Evolutionary conservation across 1,139 yeast species (phyloP).

Genomic region (Taphrina betulina): DNA sequence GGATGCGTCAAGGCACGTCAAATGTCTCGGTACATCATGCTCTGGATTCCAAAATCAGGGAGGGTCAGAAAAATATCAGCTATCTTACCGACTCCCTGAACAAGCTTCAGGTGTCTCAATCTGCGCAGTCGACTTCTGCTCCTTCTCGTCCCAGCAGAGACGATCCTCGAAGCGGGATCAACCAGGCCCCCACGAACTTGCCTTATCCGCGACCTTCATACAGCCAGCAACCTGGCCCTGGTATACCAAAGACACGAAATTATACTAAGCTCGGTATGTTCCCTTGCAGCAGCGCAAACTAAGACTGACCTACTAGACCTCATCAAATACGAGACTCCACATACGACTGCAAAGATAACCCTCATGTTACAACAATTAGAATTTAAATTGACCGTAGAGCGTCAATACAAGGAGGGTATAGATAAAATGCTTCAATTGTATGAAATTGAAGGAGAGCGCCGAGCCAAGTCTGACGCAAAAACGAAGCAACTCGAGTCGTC

Average conservation of each 20-base stretch:
- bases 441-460: constrained; percentile 85
- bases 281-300: background rate
- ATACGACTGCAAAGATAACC: constrained; percentile 91
- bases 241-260: constrained; percentile 31
- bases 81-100: constrained; percentile 76
- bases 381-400: constrained; percentile 88
- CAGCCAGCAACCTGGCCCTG: constrained; percentile 15
- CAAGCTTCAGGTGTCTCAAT: constrained; percentile 50
- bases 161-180: too few relatives aligned
- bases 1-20: constrained; percentile 70
- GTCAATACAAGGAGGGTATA: constrained; percentile 88
- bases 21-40: constrained; percentile 82
- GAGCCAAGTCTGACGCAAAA: constrained; percentile 82
- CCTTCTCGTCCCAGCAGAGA: constrained; percentile 7
- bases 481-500: constrained; percentile 81
- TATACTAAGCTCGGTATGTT: constrained; percentile 39
- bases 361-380: constrained; percentile 92
- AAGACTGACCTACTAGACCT: too few relatives aligned
- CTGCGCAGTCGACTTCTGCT: constrained; percentile 9
- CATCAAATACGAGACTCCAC: constrained; percentile 88
- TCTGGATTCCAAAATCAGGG: constrained; percentile 86
- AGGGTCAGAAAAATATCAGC: constrained; percentile 86
- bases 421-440: constrained; percentile 83
- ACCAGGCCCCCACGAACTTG: constrained; percentile 7
- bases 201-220: constrained; percentile 33